Conservation (phyloP, 768 basidiomycete species). For the Trametes meyenii region DNA sequence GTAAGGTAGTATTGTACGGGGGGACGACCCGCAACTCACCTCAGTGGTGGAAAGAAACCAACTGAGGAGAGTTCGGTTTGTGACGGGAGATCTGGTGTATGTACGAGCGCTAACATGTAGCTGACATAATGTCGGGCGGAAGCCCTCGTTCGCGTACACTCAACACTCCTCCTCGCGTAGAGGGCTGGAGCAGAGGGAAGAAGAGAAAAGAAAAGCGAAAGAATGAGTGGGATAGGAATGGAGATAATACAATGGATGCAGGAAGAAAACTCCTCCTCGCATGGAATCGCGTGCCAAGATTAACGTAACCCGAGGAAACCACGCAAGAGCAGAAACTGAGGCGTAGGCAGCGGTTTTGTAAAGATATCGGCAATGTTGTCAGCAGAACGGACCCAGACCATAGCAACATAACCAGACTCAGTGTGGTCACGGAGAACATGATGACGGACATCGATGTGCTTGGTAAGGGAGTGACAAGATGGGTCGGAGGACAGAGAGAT, state of each 20-base stretch:
- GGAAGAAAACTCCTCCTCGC: conserved; percentile 23
- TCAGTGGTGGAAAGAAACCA: too few species aligned
- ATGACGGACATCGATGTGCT: conserved; percentile 48
- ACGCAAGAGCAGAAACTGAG: conserved; percentile 24
- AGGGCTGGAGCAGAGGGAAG: too few species aligned
- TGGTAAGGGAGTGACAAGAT: conserved; percentile 38
- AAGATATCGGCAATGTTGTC: conserved; percentile 45
- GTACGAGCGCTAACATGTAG: too few species aligned
- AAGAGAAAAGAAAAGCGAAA: too few species aligned
- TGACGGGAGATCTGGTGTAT: too few species aligned
- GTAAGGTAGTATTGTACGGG: too few species aligned
- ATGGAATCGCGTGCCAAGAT: conserved; percentile 11
- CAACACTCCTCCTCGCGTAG: too few species aligned
- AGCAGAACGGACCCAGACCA: conserved; percentile 37
- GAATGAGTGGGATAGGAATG: too few species aligned
- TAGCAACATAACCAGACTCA: conserved; percentile 26
- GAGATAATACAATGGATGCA: neutral
- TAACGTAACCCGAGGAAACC: conserved; percentile 29
- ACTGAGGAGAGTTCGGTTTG: too few species aligned
- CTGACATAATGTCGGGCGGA: too few species aligned
- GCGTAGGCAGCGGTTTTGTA: conserved; percentile 40
- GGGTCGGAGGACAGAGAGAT: conserved; percentile 40
- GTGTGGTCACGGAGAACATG: conserved; percentile 40
- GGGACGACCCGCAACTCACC: too few species aligned
- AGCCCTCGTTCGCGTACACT: too few species aligned